Percentiles rank a stretch among this genome's conserved stretches.
These are phyloP conservation scores for Cladosporium sp. DNA, from an alignment of 2,329 filamentous ascomycete species.

Conservation along the genomic window DNA sequence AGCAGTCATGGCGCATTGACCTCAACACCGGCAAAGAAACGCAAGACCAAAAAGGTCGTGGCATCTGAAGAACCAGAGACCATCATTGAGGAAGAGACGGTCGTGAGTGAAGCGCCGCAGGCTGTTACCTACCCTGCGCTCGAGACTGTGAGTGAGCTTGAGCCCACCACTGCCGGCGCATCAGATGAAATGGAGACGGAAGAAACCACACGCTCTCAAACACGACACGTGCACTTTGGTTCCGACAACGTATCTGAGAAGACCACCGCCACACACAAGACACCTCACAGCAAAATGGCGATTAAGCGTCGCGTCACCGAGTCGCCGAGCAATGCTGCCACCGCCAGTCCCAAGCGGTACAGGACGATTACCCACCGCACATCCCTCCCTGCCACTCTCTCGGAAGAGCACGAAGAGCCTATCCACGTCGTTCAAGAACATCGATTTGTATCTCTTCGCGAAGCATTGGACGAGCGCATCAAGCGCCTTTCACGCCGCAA, in stretches of 20 bases:
- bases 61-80: conserved; percentile 22
- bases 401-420: conserved; percentile 19
- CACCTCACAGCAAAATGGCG: conserved; percentile 28
- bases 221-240: conserved; percentile 30
- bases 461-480: conserved; percentile 30
- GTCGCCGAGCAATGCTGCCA: conserved; percentile 20
- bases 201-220: conserved; percentile 12
- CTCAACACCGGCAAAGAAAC: conserved; percentile 22
- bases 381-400: conserved; percentile 28
- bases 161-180: conserved; percentile 15
- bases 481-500: conserved; percentile 35
- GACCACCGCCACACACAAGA: conserved; percentile 29
- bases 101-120: conserved; percentile 10
- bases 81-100: conserved; percentile 25
- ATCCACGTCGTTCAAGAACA: conserved; percentile 23
- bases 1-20: conserved; percentile 18
- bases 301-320: conserved; percentile 30
- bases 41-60: conserved; percentile 17
- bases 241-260: conserved; percentile 18
- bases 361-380: conserved; percentile 26
- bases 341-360: conserved; percentile 17
- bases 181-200: conserved; percentile 14
- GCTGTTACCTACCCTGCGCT: conserved; percentile 2
- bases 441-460: conserved; percentile 28
- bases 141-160: conserved; percentile 10